Base-by-base conservation (phyloP, 495 filamentous ascomycete species). In the Penicillium coprophilum region DNA sequence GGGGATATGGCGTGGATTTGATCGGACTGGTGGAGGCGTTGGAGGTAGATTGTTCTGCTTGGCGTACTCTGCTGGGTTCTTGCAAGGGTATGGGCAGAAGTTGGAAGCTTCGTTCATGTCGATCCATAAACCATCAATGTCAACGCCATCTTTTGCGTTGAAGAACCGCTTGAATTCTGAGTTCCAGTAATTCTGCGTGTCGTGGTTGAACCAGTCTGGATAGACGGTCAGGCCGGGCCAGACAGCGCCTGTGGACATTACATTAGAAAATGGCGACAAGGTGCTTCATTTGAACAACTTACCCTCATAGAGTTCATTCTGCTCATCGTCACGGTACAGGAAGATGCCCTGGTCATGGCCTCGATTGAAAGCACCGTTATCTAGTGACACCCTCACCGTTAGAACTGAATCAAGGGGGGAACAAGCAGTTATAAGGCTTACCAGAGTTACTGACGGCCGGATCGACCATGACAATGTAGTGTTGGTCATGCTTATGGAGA, bases 121-220 rank as follows among this genome's bases (percentile, higher is more conserved):
- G 52, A 94, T 95, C 91, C 91, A 95, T 24, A 92, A 77, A 1
- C 82, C 91, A 60, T 95, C 91, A 56, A 95, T 91, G 62, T 94
- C 85, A 5, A 96, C 80, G 21, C 91, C 91, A 1, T 66, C 75
- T 0, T 81, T 65, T 0, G 80, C 58, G 59, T 75, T 66, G 71
- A 96, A 96, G 77, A 94, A 94, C 1, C 59, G 53, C 21, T 58
- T 61, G 65, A 93, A 90, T 67, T 94, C 84, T 36, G 74, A 77
- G 61, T 86, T 85, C 90, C 91, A 96, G 69, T 84, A 96, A 0
- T 67, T 69, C 56, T 85, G 77, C 9, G 84, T 82, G 31, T 82
- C 81, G 4, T 82, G 74, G 38, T 86, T 75, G 70, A 95, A 94
- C 91, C 91, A 94, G 67, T 96, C 91, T 0, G 89, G 90, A 65